Conservation (phyloP, 257 asterid genomes). For the Solanum gandarillasii region DNA sequence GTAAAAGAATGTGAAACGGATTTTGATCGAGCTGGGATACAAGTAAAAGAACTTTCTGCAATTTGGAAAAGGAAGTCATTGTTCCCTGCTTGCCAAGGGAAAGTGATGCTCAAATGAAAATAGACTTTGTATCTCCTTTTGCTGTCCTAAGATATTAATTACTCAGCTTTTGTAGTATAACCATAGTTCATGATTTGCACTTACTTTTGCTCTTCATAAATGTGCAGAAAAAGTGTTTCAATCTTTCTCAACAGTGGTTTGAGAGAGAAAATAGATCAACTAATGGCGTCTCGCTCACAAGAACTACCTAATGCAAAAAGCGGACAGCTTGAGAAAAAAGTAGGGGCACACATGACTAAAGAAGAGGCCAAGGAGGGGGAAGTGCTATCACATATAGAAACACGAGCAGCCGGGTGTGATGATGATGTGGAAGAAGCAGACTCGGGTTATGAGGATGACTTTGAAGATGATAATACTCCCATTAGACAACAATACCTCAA, state of each 20-base stretch:
- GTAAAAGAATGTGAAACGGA: neutral
- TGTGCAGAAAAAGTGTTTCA: constrained; percentile 72
- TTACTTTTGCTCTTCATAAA: neutral
- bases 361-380: neutral
- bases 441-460: constrained; percentile 25
- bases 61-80: neutral
- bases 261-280: constrained; percentile 52
- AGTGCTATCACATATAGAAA: neutral
- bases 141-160: neutral
- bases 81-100: neutral
- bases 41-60: neutral
- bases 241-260: constrained; percentile 60
- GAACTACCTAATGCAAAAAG: constrained; percentile 5
- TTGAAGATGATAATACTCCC: constrained; percentile 29
- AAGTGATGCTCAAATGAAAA: neutral
- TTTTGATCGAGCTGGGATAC: neutral
- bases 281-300: constrained; percentile 51
- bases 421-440: constrained; percentile 17
- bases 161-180: neutral
- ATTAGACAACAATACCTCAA: constrained; percentile 20
- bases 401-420: constrained; percentile 8
- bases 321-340: constrained; percentile 3
- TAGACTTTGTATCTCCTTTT: neutral
- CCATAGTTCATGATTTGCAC: neutral
- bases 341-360: neutral